Evolutionary conservation across 345 rosid species (phyloP), one percentile per base, ranked within the genome.

Genomic region (Salix arbutifolia): DNA sequence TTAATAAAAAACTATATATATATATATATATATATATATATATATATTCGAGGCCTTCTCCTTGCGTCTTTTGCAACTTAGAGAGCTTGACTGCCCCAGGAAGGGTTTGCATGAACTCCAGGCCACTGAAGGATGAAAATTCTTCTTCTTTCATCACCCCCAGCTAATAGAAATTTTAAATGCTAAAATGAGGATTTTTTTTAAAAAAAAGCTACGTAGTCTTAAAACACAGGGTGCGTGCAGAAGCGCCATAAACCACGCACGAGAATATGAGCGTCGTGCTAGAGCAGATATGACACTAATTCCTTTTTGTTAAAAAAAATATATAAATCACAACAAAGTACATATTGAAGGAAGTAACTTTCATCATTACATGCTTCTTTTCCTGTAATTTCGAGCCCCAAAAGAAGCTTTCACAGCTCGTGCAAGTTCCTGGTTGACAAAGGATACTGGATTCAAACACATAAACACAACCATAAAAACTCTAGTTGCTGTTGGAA

Each of bases 361-460:
- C 9, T 18, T 50, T 5, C 9, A 6, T 50, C 56, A 50, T 1
- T 17, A 50, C 56, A 50, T 50, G 56, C 56, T 50, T 17, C 40
- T 37, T 37, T 37, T 37, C 40, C 40, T 37, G 8, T 35, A 18
- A 40, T 48, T 50, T 18, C 11, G 62, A 67, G 17, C 7, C 28
- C 42, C 11, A 16, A 18, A 37, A 38, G 76, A 52, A 60, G 21
- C 67, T 72, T 33, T 35, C 40, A 58, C 52, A 35, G 40, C 14
- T 14, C 8, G 66, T 13, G 38, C 66, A n/a, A 33, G 11, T 6
- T 16, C 16, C 31, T 35, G 65, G 62, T 31, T 71, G 44, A n/a
- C n/a, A n/a, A n/a, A n/a, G n/a, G n/a, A n/a, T n/a, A n/a, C 46
- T 33, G 28, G 58, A 33, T 11, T 77, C 78, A 13, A 72, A 64